These are phyloP conservation scores for Sugiyamaella floridensis DNA, from an alignment of 805 yeast species.

Conservation along the genomic window DNA sequence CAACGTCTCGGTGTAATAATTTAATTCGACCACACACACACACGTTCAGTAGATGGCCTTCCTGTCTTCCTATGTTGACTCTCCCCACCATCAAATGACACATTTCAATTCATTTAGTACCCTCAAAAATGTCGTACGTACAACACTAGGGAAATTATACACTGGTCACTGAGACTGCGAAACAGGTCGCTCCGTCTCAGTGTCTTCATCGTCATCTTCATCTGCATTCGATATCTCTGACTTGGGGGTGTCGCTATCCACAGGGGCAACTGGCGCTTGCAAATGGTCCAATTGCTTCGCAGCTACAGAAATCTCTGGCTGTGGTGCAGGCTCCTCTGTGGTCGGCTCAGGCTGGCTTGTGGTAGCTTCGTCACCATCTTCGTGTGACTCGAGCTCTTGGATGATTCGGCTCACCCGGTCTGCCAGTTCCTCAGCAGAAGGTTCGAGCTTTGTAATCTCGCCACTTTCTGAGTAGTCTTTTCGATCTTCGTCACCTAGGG, in stretches of 20 bases:
- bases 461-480: constrained; percentile 43
- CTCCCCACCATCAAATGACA: too few species aligned
- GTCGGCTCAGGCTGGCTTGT: constrained; percentile 6
- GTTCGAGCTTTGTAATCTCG: constrained; percentile 10
- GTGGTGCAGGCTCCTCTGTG: constrained; percentile 5
- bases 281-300: background rate
- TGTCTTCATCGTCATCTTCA: constrained; percentile 1
- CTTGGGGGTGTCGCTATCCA: background rate
- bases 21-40: too few species aligned
- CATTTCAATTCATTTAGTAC: too few species aligned
- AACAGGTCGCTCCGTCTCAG: background rate
- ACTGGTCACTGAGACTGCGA: background rate
- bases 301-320: background rate
- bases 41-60: too few species aligned
- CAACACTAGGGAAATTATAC: too few species aligned
- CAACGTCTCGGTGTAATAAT: background rate
- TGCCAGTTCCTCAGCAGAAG: constrained; percentile 6
- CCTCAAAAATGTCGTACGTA: too few species aligned
- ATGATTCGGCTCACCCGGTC: background rate
- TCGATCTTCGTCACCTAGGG: constrained; percentile 43
- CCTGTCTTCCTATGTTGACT: too few species aligned
- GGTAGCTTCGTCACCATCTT: constrained; percentile 18
- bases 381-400: background rate
- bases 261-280: background rate
- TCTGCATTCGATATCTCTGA: background rate